Evolutionary conservation across 2,329 filamentous ascomycete genomes (phyloP), one percentile per base, ranked within the genome.

Genomic region (Aureobasidium lini): DNA sequence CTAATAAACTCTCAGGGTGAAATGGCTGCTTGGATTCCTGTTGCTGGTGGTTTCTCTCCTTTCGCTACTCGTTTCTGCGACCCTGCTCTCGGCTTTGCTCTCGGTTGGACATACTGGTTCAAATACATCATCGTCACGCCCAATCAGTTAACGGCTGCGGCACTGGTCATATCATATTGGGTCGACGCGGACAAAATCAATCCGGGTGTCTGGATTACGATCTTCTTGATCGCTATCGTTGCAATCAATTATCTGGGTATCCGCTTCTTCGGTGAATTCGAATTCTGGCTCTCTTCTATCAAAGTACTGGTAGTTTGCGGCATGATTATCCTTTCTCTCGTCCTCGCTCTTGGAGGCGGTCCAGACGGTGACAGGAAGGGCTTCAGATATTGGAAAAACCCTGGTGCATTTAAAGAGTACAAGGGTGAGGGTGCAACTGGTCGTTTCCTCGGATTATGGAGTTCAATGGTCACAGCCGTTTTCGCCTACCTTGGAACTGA

Each of bases 71-170:
- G 89, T 49, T 94, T 90, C 76, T 87, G 85, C 67, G 88, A 94
- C 66, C 88, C 88, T 57, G 87, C 88, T 62, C 81, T 94, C 29
- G 89, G 89, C 58, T 94, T 94, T 71, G 82, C 87, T 60, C 80
- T 92, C 11, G 88, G 88, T 37, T 92, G 84, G 61, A 66, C 65
- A 3, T 77, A 76, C 65, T 89, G 84, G 81, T 81, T 85, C 74
- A 92, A 83, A 70, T 94, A 94, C 71, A 89, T 94, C 70, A 92
- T 95, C 67, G 82, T 89, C 52, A 91, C 88, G 1, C 89, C 90
- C 1, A 94, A 94, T 68, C 89, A 95, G 70, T 77, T 95, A 40
- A 94, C 89, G 0, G 90, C 90, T 31, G 84, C 82, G n/a, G 83
- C 88, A 5, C 74, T 95, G 39, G 87, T 93, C 60, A 87, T 95